Evolutionary conservation across 352 stramenopile species (phyloP).

Genomic region (Globisporangium perplexum): DNA sequence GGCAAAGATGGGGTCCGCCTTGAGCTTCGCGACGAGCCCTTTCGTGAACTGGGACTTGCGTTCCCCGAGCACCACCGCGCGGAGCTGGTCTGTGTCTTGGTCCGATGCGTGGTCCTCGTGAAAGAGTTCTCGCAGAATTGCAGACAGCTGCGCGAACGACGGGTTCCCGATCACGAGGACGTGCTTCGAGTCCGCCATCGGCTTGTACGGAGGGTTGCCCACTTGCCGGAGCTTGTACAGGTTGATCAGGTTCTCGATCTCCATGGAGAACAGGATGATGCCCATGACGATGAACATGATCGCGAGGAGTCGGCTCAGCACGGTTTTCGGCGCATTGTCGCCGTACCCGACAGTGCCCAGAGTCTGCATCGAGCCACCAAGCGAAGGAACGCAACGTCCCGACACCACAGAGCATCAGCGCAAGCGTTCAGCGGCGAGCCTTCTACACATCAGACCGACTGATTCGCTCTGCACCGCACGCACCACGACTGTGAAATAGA

Average conservation of each 20-base stretch:
- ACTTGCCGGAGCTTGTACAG: constrained; percentile 79
- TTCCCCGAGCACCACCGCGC: constrained; percentile 69
- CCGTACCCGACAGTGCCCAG: constrained; percentile 86
- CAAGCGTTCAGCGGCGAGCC: not conserved
- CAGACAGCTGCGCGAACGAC: constrained; percentile 74
- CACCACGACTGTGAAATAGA: constrained; percentile 87
- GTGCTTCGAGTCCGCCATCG: constrained; percentile 60
- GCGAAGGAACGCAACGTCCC: not conserved
- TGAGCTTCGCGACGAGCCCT: constrained; percentile 58
- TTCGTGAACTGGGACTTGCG: constrained; percentile 68
- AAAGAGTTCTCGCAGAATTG: constrained; percentile 84
- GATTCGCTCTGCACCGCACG: constrained; percentile 8
- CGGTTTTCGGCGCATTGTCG: constrained; percentile 78
- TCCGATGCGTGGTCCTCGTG: constrained; percentile 72
- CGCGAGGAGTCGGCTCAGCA: constrained; percentile 71
- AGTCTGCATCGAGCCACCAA: constrained; percentile 32
- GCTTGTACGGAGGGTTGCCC: constrained; percentile 69
- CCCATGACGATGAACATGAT: constrained; percentile 89
- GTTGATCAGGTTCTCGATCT: constrained; percentile 86
- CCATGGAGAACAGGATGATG: constrained; percentile 84
- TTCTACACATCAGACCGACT: not conserved
- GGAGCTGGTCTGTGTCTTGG: constrained; percentile 36
- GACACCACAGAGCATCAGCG: not conserved
- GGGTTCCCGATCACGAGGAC: constrained; percentile 84
- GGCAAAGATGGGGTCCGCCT: constrained; percentile 75